Conservation (phyloP, 495 filamentous ascomycete genomes). For the Monascus purpureus region DNA sequence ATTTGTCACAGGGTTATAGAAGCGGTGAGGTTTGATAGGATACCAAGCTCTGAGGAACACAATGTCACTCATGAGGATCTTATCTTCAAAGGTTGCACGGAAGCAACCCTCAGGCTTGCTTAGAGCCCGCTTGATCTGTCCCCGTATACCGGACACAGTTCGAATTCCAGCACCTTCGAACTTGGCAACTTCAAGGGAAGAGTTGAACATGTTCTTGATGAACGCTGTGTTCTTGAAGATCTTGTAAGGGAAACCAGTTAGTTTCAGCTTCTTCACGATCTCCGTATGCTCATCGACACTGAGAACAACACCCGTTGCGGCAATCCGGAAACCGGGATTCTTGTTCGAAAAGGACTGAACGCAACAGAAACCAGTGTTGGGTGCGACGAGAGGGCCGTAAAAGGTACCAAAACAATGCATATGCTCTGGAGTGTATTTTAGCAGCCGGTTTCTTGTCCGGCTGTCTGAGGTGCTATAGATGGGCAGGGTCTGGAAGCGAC, state of each 20-base stretch:
- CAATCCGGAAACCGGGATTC: slow-evolving; percentile 82
- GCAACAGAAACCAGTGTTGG: slow-evolving; percentile 89
- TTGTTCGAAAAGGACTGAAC: slow-evolving; percentile 83
- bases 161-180: slow-evolving; percentile 93
- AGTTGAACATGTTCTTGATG: slow-evolving; percentile 97
- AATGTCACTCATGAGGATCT: slow-evolving; percentile 91
- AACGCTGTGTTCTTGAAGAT: slow-evolving; percentile 99
- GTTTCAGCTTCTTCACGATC: slow-evolving; percentile 97
- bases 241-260: slow-evolving; percentile 84
- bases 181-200: slow-evolving; percentile 84
- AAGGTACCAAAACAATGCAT: slow-evolving; percentile 97
- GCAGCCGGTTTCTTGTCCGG: slow-evolving; percentile 85
- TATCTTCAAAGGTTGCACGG: slow-evolving; percentile 95
- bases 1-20: slow-evolving; percentile 95
- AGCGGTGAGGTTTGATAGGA: slow-evolving; percentile 81
- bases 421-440: slow-evolving; percentile 95
- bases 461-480: slow-evolving; percentile 92
- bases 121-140: slow-evolving; percentile 89
- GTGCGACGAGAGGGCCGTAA: slow-evolving; percentile 85
- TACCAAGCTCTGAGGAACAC: slow-evolving; percentile 95
- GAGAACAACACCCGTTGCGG: slow-evolving; percentile 84
- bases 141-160: slow-evolving; percentile 87
- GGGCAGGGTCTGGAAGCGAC: slow-evolving; percentile 82
- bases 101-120: slow-evolving; percentile 88
- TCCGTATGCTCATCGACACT: slow-evolving; percentile 87